These are phyloP conservation scores for Talaromyces marneffei DNA, from an alignment of 2,329 filamentous ascomycete genomes.

Conservation along the genomic window DNA sequence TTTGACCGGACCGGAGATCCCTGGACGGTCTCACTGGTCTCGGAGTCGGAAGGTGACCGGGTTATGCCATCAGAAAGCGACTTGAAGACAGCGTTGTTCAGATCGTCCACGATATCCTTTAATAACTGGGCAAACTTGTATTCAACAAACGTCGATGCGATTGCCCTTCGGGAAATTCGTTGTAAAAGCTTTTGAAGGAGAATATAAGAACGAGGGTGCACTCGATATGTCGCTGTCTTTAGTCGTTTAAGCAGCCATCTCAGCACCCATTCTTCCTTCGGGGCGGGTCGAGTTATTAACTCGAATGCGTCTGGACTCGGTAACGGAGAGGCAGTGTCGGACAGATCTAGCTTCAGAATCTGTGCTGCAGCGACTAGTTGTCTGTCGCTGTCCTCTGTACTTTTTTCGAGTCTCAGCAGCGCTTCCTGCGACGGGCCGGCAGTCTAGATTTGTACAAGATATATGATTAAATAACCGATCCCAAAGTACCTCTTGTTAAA, in stretches of 20 bases:
- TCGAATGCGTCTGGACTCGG: neutral
- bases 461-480: neutral
- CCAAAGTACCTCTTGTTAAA: neutral
- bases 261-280: constrained; percentile 60
- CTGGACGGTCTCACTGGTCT: constrained; percentile 32
- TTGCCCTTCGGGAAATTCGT: constrained; percentile 62
- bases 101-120: constrained; percentile 59
- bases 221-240: constrained; percentile 41
- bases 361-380: constrained; percentile 40
- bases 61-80: constrained; percentile 21
- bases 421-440: constrained; percentile 39
- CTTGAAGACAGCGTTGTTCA: constrained; percentile 28
- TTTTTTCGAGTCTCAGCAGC: constrained; percentile 42
- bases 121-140: constrained; percentile 62
- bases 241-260: constrained; percentile 61
- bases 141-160: constrained; percentile 66
- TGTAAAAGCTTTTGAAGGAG: constrained; percentile 60
- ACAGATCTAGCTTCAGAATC: constrained; percentile 38
- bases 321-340: neutral
- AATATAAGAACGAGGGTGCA: constrained; percentile 44
- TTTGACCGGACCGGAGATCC: constrained; percentile 25
- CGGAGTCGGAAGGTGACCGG: constrained; percentile 27
- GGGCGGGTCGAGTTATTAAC: constrained; percentile 23
- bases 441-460: constrained; percentile 22
- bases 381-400: constrained; percentile 32